Evolutionary conservation across 2,329 filamentous ascomycete genomes (phyloP).

Genomic region (Nemania sp.): DNA sequence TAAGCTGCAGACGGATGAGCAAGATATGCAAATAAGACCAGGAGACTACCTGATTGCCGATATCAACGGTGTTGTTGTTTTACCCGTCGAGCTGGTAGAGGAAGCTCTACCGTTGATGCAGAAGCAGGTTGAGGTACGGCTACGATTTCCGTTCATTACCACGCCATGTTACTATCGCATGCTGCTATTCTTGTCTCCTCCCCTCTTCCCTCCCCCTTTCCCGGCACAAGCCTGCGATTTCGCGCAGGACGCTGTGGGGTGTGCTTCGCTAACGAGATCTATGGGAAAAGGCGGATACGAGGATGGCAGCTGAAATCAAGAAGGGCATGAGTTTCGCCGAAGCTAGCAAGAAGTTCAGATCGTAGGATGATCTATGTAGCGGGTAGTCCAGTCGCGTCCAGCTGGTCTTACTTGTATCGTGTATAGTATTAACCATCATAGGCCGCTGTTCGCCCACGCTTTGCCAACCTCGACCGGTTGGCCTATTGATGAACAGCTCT

Average conservation of each 20-base stretch:
- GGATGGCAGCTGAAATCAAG: conserved; percentile 46
- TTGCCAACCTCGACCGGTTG: no score
- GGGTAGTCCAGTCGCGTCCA: background rate
- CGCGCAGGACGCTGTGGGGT: background rate
- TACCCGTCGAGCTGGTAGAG: conserved; percentile 45
- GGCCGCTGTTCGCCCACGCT: no score
- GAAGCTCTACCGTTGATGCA: conserved; percentile 46
- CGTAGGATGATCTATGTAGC: background rate
- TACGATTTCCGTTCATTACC: background rate
- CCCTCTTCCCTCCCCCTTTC: background rate
- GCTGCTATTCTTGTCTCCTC: no score
- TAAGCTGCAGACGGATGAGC: conserved; percentile 42
- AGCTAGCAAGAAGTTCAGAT: conserved; percentile 48
- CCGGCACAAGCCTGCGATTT: background rate
- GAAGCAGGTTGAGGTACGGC: conserved; percentile 41
- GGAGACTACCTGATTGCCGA: conserved; percentile 52
- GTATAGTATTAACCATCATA: no score
- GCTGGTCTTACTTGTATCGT: background rate
- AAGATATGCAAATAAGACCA: conserved; percentile 45
- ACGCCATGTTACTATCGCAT: no score
- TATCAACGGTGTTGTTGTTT: conserved; percentile 50
- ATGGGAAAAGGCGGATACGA: conserved; percentile 41
- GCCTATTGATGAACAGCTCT: no score
- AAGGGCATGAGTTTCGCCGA: conserved; percentile 49
- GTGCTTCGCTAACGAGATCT: conserved; percentile 5